These are phyloP conservation scores for Backusella australiensis DNA, from an alignment of 192 early-diverging fungal species.

Conservation along the genomic window DNA sequence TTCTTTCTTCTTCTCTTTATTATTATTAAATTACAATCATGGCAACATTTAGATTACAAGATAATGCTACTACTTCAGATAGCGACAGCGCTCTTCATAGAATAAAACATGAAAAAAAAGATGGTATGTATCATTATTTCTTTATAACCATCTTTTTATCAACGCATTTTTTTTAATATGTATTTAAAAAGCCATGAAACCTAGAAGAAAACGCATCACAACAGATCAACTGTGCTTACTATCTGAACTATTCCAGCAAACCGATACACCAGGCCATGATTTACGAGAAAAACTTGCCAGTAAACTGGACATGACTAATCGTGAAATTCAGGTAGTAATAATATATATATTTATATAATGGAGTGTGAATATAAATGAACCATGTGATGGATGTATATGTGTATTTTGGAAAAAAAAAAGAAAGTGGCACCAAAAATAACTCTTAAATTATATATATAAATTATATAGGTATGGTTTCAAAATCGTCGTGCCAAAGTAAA, in stretches of 20 bases:
- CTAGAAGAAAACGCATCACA: slow-evolving; percentile 76
- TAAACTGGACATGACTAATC: slow-evolving; percentile 73
- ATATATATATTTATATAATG: background rate
- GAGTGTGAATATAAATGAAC: slow-evolving; percentile 2
- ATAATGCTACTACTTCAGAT: background rate
- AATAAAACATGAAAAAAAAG: slow-evolving; percentile 1
- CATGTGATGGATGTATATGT: slow-evolving; percentile 23
- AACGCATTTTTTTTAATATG: background rate
- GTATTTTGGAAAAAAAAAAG: background rate
- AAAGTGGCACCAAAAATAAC: slow-evolving; percentile 3
- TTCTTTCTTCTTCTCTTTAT: background rate
- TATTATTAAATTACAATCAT: background rate
- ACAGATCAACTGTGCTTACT: slow-evolving; percentile 70
- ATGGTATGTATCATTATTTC: background rate
- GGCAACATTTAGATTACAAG: background rate
- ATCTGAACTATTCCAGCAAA: slow-evolving; percentile 65
- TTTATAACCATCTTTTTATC: background rate
- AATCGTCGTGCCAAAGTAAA: slow-evolving; percentile 82
- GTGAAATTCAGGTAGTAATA: slow-evolving; percentile 70
- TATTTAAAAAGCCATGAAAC: slow-evolving; percentile 39
- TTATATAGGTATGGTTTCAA: slow-evolving; percentile 78
- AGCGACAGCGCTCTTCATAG: background rate
- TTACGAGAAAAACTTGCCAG: slow-evolving; percentile 71
- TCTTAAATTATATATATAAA: background rate
- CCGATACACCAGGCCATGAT: slow-evolving; percentile 77